A percentile compares a stretch with the other conserved stretches of the same genome.
Conservation (phyloP, 106 monocot species). For the Dendrobium chrysotoxum region DNA sequence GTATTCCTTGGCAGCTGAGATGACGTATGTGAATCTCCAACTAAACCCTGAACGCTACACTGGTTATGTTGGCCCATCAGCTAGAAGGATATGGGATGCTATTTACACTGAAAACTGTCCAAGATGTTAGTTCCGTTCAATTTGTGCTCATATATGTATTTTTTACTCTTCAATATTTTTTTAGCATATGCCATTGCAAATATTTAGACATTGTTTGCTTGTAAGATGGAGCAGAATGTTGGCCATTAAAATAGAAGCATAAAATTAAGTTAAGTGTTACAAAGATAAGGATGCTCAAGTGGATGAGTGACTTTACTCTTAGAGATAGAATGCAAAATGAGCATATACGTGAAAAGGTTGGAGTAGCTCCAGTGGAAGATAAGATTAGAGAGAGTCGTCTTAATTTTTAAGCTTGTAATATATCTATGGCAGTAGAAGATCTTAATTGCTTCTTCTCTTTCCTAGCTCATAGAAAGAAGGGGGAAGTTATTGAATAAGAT, state of each 20-base stretch:
- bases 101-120: conserved; percentile 94
- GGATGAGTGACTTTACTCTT: too few relatives aligned
- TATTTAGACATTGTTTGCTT: background rate
- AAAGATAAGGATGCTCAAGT: too few relatives aligned
- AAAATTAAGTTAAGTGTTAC: too few relatives aligned
- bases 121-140: conserved; percentile 48
- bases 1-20: conserved; percentile 52
- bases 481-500: background rate
- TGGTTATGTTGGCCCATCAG: conserved; percentile 78
- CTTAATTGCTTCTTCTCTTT: background rate
- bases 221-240: background rate
- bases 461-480: background rate
- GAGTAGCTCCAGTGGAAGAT: too few relatives aligned
- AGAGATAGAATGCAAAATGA: too few relatives aligned
- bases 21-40: conserved; percentile 98
- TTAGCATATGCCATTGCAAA: background rate
- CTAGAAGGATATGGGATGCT: conserved; percentile 84
- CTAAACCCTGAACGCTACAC: conserved; percentile 94
- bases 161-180: background rate
- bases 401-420: background rate
- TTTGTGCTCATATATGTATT: background rate
- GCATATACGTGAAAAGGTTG: too few relatives aligned
- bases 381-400: background rate
- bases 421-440: background rate
- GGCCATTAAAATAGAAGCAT: too few relatives aligned